Evolutionary conservation across 2,329 filamentous ascomycete genomes (phyloP).

Genomic region (Fusarium veterinarium): DNA sequence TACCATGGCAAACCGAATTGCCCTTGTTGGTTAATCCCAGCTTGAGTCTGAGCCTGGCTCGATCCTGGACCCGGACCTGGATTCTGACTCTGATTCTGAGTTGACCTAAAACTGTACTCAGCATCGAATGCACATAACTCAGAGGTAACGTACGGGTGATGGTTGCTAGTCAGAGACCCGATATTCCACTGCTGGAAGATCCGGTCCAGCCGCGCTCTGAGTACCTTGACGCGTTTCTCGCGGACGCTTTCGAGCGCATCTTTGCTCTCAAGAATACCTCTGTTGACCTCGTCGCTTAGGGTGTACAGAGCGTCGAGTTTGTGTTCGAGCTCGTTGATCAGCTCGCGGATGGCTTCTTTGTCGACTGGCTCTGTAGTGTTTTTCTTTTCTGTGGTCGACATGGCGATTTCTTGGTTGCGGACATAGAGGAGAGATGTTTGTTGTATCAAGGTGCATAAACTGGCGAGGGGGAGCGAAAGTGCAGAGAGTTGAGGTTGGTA

Average conservation of each 20-base stretch:
- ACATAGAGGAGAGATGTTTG: neutral
- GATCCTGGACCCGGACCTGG: neutral
- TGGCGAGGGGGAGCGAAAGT: neutral
- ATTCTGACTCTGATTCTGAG: neutral
- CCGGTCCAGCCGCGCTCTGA: neutral
- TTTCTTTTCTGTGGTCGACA: neutral
- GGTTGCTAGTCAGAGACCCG: neutral
- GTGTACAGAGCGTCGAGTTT: conserved; percentile 1
- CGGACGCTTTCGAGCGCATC: neutral
- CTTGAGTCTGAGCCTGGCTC: neutral
- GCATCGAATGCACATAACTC: neutral
- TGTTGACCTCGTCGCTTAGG: neutral
- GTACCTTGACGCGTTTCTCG: neutral
- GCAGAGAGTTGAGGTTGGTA: neutral
- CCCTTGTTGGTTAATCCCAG: neutral
- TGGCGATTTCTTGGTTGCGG: neutral
- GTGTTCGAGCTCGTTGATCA: neutral
- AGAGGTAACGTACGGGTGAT: neutral
- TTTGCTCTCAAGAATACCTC: neutral
- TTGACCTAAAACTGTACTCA: neutral
- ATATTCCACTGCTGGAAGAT: conserved; percentile 8
- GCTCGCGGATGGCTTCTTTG: neutral
- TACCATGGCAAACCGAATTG: neutral
- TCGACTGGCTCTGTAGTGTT: neutral
- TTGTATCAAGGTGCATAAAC: too few species aligned